Base-by-base conservation (phyloP, 768 basidiomycete species). In the Agaricus subrufescens region DNA sequence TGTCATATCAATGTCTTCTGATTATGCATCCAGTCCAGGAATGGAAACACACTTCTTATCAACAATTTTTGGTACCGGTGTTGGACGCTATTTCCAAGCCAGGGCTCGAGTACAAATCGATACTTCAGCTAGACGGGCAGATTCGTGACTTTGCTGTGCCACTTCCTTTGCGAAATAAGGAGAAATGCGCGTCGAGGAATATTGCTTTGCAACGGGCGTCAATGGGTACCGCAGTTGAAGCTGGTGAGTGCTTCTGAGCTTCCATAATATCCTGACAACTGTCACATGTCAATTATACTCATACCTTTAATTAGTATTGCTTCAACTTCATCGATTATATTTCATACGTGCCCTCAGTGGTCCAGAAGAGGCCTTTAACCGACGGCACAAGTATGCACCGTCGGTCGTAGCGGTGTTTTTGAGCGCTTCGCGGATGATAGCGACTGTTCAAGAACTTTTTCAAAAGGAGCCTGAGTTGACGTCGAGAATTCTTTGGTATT, bases 351-450 rank as follows among this genome's bases (percentile, higher is more conserved):
- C 85, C 23, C 70, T 87, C 38, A 83, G 78, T 56, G 73, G 75
- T 5, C 79, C 76, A 37, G 83, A 85, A 63, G 75, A 77, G 57
- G 75, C 80, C 1, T 83, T 87, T 66, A 83, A 85, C 54, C 74
- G 82, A 57, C 73, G 72, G 52, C 83, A 87, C 71, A 79, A 75
- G 65, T 86, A 83, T 60, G 85, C 86, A 5, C 84, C 85, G 3
- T 87, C 86, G 7, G 84, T 85, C 10, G 80, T 87, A 11, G 86
- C 87, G 30, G 81, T 84, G 11, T 86, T 84, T 71, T 73, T 82
- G 19, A 80, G 84, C 58, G 83, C 85, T 23, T 78, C 78, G 52
- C 76, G 80, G 38, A 82, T 88, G 72, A 82, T 88, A 46, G 81
- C 81, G 56, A 79, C 80, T 11, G 68, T 87, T 19, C 73, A 81